These are phyloP conservation scores for Xenosphaeropsis pyriputrescens DNA, from an alignment of 2,329 filamentous ascomycete genomes.

Conservation along the genomic window DNA sequence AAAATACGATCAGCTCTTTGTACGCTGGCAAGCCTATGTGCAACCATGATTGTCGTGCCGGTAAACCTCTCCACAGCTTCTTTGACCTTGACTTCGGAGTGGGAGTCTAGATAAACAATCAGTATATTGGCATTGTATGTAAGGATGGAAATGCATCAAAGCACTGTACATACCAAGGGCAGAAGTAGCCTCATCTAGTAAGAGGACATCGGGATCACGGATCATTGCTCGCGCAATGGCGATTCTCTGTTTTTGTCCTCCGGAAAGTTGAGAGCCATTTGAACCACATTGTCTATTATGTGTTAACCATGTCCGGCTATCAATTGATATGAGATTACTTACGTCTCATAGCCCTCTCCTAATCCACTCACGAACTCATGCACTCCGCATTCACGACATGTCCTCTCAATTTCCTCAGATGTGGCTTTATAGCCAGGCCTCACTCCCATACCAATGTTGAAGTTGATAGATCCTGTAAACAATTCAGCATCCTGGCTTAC, in stretches of 20 bases:
- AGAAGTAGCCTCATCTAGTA: slow-evolving; percentile 73
- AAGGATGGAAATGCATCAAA: no score
- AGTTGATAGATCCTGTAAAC: slow-evolving; percentile 38
- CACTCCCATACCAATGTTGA: slow-evolving; percentile 40
- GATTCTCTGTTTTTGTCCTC: slow-evolving; percentile 66
- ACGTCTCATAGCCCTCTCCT: slow-evolving; percentile 53
- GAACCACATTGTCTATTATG: slow-evolving; percentile 37
- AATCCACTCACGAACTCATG: slow-evolving; percentile 50
- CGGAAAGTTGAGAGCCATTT: slow-evolving; percentile 61
- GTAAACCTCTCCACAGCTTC: slow-evolving; percentile 48
- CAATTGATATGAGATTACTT: slow-evolving; percentile 32
- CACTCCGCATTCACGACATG: slow-evolving; percentile 54
- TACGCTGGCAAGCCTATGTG: slow-evolving; percentile 14
- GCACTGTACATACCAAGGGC: slow-evolving; percentile 49
- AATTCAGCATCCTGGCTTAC: slow-evolving; percentile 41
- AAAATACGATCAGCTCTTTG: slow-evolving; percentile 15
- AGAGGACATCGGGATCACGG: slow-evolving; percentile 54
- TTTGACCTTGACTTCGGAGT: slow-evolving; percentile 41
- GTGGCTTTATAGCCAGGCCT: slow-evolving; percentile 37
- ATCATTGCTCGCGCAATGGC: slow-evolving; percentile 67
- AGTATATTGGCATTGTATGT: no score
- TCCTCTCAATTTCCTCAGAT: slow-evolving; percentile 46
- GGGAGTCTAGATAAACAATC: slow-evolving; percentile 23
- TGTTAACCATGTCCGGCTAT: background rate
- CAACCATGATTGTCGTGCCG: slow-evolving; percentile 28